Base-by-base conservation (phyloP, 345 rosid genomes). In the Rhizophora apiculata region DNA sequence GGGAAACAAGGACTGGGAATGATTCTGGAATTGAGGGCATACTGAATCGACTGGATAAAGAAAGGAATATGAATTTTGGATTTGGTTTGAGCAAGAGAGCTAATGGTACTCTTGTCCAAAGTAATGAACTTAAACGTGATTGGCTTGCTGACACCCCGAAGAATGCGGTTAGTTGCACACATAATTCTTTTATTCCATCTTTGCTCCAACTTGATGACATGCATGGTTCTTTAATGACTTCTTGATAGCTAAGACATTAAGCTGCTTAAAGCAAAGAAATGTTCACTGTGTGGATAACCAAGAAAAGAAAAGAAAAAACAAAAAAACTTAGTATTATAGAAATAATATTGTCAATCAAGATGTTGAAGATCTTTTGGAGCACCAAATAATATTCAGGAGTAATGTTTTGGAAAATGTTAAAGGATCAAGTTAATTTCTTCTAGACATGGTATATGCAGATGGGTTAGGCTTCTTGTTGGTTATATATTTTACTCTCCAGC, bases 11-110 rank as follows among this genome's bases (percentile, higher is more conserved):
- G 32, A 67, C 22, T 6, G 72, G 69, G 65, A 80, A 78, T 65
- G 84, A 83, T 66, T 83, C 84, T 71, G 99, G 99, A 56, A 79
- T 92, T 72, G 90, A 88, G 73, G 99, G 99, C 57, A 88, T 95
- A 74, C 78, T 95, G 72, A 84, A 74, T 55, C 85, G 96, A 57
- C 74, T 95, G 75, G 93, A 92, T 84, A 91, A 82, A 79, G 93
- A 95, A 76, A 86, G 97, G 84, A 87, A 86, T 79, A 64, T 72
- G 54, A 83, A 82, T 58, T 81, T 89, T 22, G 93, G 96, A 72
- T 64, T 86, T 67, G 82, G 79, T 77, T 81, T 82, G 72, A 81
- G 80, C 43, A 85, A 70, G 69, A 85, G 78, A 77, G 86, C 69
- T 55, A 81, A 61, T 55, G 72, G 8, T 69, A 39, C 75, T 73